These are phyloP conservation scores for Avena insularis DNA, from an alignment of 176 grass and related monocot genomes.

Conservation along the genomic window DNA sequence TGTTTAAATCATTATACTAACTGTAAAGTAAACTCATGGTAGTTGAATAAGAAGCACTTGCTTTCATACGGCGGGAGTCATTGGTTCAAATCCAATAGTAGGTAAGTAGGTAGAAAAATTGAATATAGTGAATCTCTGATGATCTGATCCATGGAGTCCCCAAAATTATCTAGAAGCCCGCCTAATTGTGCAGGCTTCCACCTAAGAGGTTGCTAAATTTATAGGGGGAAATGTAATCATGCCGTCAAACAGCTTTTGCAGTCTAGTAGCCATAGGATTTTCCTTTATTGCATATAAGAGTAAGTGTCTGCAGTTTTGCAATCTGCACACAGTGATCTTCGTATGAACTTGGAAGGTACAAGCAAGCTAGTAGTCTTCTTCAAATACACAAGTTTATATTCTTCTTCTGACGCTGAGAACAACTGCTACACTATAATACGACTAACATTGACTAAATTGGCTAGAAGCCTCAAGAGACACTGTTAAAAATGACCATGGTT, in stretches of 20 bases:
- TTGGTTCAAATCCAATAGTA: no score
- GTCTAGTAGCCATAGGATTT: slow-evolving; percentile 32
- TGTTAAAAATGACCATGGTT: background rate
- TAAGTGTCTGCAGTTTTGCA: background rate
- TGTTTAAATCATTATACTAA: background rate
- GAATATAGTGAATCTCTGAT: background rate
- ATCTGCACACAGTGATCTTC: background rate
- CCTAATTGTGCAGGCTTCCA: background rate
- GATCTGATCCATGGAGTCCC: background rate
- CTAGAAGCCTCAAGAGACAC: slow-evolving; percentile 3
- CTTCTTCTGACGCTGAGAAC: background rate
- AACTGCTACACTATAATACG: background rate
- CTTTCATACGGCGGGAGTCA: no score
- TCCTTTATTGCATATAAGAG: slow-evolving; percentile 12
- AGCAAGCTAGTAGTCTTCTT: background rate
- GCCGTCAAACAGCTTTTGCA: background rate
- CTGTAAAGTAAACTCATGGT: slow-evolving; percentile 12
- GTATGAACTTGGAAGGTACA: slow-evolving; percentile 3
- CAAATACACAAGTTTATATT: background rate
- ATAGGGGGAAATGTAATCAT: background rate
- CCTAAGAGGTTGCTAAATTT: slow-evolving; percentile 18
- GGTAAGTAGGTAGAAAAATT: no score
- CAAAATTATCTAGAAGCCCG: background rate
- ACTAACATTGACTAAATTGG: background rate
- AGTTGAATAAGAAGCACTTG: background rate